Evolutionary conservation across 352 stramenopile species (phyloP).

Genomic region (Phytophthora megakarya): DNA sequence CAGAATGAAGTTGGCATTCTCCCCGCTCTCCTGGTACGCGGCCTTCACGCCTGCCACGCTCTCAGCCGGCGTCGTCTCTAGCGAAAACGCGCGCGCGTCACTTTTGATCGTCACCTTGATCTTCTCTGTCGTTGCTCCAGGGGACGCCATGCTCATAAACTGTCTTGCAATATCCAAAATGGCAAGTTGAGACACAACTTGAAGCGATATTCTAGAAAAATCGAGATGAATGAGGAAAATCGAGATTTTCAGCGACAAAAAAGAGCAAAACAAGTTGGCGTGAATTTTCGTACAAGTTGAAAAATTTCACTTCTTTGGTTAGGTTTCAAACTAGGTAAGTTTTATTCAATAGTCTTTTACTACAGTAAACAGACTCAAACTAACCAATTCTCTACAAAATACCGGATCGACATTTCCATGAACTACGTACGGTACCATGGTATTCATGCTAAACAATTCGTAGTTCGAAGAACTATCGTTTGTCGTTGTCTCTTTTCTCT

Average conservation of each 20-base stretch:
- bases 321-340: too few relatives aligned
- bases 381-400: too few relatives aligned
- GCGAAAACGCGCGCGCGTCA: constrained; percentile 64
- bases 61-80: constrained; percentile 73
- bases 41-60: constrained; percentile 85
- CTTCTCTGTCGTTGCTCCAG: constrained; percentile 29
- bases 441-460: too few relatives aligned
- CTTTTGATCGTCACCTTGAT: constrained; percentile 87
- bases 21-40: constrained; percentile 76
- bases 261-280: too few relatives aligned
- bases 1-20: constrained; percentile 79
- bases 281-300: too few relatives aligned
- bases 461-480: too few relatives aligned
- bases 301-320: too few relatives aligned
- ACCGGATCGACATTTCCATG: too few relatives aligned
- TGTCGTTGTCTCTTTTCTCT: too few relatives aligned
- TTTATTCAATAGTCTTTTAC: too few relatives aligned
- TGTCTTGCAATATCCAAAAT: constrained; percentile 13
- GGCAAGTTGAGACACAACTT: background rate
- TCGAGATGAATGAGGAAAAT: constrained; percentile 25
- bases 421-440: too few relatives aligned
- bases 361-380: too few relatives aligned
- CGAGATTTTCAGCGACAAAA: constrained; percentile 1
- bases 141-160: constrained; percentile 24
- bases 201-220: constrained; percentile 14